A percentile compares a stretch with the other conserved stretches of the same genome.
These are phyloP conservation scores for Rhizopogon rudus DNA, from an alignment of 768 basidiomycete genomes.

Conservation along the genomic window DNA sequence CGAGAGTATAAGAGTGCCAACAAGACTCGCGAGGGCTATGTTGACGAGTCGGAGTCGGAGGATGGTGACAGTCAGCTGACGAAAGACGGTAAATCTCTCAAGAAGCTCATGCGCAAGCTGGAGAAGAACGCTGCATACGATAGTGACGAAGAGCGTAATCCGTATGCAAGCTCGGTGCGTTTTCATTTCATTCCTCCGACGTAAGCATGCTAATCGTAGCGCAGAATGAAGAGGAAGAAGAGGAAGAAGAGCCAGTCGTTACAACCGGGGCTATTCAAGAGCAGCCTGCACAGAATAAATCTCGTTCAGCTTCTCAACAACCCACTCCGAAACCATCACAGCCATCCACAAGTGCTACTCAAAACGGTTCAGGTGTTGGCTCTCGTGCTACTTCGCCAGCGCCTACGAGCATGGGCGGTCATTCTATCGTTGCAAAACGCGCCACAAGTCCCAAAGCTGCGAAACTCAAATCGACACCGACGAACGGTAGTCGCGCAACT, in stretches of 20 bases:
- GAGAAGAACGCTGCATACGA: constrained; percentile 84
- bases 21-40: constrained; percentile 60
- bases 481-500: constrained; percentile 44
- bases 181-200: background rate
- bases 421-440: constrained; percentile 76
- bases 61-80: constrained; percentile 57
- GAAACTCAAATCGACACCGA: constrained; percentile 45
- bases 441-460: constrained; percentile 78
- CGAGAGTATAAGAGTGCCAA: constrained; percentile 78
- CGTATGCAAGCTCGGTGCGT: constrained; percentile 74
- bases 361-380: constrained; percentile 22
- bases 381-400: constrained; percentile 56
- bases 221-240: constrained; percentile 70
- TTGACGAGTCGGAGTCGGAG: constrained; percentile 73
- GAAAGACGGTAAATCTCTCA: constrained; percentile 73
- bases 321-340: constrained; percentile 27
- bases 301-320: constrained; percentile 38
- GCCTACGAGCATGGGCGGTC: constrained; percentile 58
- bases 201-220: constrained; percentile 5
- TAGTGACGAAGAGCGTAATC: constrained; percentile 75
- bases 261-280: constrained; percentile 39
- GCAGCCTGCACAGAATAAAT: constrained; percentile 38
- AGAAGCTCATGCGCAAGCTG: constrained; percentile 79
- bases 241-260: constrained; percentile 50
- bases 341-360: constrained; percentile 26